phyloP scores from a whole-genome alignment of 106 monocot species.

The Acanthochlamys bracteata region DNA sequence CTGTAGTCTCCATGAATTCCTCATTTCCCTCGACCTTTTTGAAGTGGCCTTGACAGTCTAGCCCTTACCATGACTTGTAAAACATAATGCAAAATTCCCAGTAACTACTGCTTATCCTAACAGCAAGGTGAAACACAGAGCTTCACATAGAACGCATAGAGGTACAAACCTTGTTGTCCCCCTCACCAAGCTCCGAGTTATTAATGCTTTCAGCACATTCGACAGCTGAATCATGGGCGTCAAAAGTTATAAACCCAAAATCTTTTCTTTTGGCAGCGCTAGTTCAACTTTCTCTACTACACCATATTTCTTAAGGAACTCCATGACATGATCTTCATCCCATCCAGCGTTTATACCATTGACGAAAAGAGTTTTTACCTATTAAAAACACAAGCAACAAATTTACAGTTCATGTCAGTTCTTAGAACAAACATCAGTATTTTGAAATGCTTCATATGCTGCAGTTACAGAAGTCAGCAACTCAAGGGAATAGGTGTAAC shows the following conservation, averaged over 20 bases:
- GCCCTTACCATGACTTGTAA: slow-evolving; percentile 83
- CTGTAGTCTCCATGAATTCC: slow-evolving; percentile 46
- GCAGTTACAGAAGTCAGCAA: too few relatives aligned
- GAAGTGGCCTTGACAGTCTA: slow-evolving; percentile 77
- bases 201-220: slow-evolving; percentile 83
- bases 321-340: slow-evolving; percentile 86
- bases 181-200: slow-evolving; percentile 75
- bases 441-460: too few relatives aligned
- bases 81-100: neutral
- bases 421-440: neutral
- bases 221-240: slow-evolving; percentile 74
- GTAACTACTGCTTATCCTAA: too few relatives aligned
- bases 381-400: slow-evolving; percentile 1
- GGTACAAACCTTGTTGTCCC: slow-evolving; percentile 67
- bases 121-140: too few relatives aligned
- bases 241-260: slow-evolving; percentile 98
- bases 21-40: slow-evolving; percentile 55
- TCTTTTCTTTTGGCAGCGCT: slow-evolving; percentile 91
- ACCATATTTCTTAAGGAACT: slow-evolving; percentile 76
- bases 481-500: too few relatives aligned
- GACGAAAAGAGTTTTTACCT: slow-evolving; percentile 90
- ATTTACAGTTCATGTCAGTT: neutral
- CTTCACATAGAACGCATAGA: too few relatives aligned
- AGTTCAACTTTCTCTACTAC: slow-evolving; percentile 83
- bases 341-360: slow-evolving; percentile 83